A percentile compares a stretch with the other conserved stretches of the same genome.
These are phyloP conservation scores for Dioscorea alata DNA, from an alignment of 106 monocot species.

Conservation along the genomic window DNA sequence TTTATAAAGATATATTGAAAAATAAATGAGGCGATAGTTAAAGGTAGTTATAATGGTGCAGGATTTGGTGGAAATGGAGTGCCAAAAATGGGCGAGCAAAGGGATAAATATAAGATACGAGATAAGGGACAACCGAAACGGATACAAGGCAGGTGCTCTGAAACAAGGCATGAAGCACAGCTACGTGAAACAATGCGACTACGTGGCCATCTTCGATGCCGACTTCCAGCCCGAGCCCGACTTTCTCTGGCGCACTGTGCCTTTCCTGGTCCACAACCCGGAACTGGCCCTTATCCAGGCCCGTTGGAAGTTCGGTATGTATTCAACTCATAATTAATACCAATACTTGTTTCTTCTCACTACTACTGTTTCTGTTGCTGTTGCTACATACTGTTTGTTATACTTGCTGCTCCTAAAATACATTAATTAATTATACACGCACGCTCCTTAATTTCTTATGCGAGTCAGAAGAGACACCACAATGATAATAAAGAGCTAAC, in stretches of 20 bases:
- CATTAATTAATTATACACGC: too few species aligned
- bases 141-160: conserved; percentile 49
- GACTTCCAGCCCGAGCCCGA: conserved; percentile 56
- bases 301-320: conserved; percentile 46
- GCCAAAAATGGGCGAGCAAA: conserved; percentile 33
- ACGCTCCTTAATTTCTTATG: too few species aligned
- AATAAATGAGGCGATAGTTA: too few species aligned
- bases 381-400: too few species aligned
- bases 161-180: conserved; percentile 53
- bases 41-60: neutral
- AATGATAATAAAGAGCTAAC: too few species aligned
- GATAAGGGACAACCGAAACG: conserved; percentile 38
- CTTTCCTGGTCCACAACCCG: conserved; percentile 46
- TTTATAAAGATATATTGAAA: too few species aligned
- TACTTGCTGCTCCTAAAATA: too few species aligned
- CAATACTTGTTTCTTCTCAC: too few species aligned
- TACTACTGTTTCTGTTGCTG: too few species aligned
- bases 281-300: conserved; percentile 42
- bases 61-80: conserved; percentile 39
- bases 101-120: conserved; percentile 52
- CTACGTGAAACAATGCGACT: conserved; percentile 40
- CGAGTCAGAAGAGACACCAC: too few species aligned
- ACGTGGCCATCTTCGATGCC: conserved; percentile 45
- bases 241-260: conserved; percentile 35
- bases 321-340: too few species aligned